Evolutionary conservation across 192 early-diverging fungal species (phyloP), one percentile per base, ranked within the genome.

Genomic region (Geranomyces variabilis): DNA sequence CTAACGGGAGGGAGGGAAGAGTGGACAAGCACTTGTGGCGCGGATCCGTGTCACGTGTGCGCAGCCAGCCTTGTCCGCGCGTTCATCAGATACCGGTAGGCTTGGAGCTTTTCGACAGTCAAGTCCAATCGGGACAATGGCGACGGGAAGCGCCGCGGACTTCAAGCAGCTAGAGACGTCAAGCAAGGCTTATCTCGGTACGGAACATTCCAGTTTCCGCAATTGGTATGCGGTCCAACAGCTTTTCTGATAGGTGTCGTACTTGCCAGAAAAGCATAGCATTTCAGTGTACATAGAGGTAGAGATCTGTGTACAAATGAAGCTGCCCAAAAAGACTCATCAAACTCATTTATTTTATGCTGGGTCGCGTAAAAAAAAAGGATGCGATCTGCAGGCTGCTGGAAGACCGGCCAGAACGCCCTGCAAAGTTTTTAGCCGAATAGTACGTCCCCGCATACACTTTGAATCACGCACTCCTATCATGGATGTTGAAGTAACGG

Each of bases 381-480:
- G 75, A 76, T 41, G 69, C 62, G 7, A n/a, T 76, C 0, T 31
- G 34, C 22, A 31, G 68, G 1, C 69, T 76, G 34, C 28, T 76
- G 43, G 75, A 69, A 5, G 75, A 76, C 26, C 67, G 75, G 5
- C 75, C 75, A 1, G 75, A 69, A 14, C 62, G 58, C 33, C 75
- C 75, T 22, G 33, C 41, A 13, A 53, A 66, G 24, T 70, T 55
- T 36, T 24, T 76, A 7, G 44, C 34, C 28, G 68, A 76, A 36
- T 76, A 76, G 75, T 76, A 66, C 7, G 73, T 68, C 30, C n/a
- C n/a, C 14, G 15, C 28, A 9, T 28, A 10, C 41, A 21, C 47
- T 12, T n/a, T 43, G 7, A n/a, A n/a, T n/a, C n/a, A n/a, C n/a
- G n/a, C n/a, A n/a, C n/a, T n/a, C n/a, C n/a, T n/a, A n/a, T n/a